A percentile compares a stretch with the other conserved stretches of the same genome.
Conservation (phyloP, 768 basidiomycete genomes). For the Suillus clintonianus region DNA sequence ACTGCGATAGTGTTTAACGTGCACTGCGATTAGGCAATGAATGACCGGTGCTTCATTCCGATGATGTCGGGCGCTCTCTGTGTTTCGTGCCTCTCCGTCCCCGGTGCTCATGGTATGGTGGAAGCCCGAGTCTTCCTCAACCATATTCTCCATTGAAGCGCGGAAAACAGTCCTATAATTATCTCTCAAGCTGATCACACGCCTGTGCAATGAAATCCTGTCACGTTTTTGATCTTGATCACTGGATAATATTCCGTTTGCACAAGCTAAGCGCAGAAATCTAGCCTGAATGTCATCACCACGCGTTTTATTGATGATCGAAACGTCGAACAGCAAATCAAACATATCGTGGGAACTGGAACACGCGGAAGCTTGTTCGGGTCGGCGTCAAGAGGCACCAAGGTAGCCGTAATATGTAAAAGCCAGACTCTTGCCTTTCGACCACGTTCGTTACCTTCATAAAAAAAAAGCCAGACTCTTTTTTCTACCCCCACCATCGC, state of each 20-base stretch:
- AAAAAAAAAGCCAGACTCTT: constrained; percentile 20
- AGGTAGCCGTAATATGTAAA: constrained; percentile 3
- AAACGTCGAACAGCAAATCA: not conserved
- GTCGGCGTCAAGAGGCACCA: constrained; percentile 6
- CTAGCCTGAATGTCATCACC: not conserved
- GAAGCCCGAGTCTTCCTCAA: not conserved
- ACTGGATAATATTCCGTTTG: not conserved
- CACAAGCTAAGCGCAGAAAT: not conserved
- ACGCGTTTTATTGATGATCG: not conserved
- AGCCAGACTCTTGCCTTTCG: constrained; percentile 8
- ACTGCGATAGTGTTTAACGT: not conserved
- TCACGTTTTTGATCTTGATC: not conserved
- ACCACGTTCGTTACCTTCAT: constrained; percentile 17
- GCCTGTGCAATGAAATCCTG: not conserved
- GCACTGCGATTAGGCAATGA: not conserved
- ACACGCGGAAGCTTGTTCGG: constrained; percentile 5
- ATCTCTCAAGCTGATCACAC: not conserved
- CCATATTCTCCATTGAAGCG: not conserved
- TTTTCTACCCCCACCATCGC: constrained; percentile 16
- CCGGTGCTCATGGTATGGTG: not conserved
- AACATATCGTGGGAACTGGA: constrained; percentile 22
- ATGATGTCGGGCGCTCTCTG: not conserved
- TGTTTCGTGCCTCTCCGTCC: not conserved
- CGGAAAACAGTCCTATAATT: not conserved
- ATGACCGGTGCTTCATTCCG: not conserved